Percentiles rank a stretch among this genome's conserved stretches.
Evolutionary conservation across 176 grass and related monocot species (phyloP).

Genomic region (Oryza brachyantha): DNA sequence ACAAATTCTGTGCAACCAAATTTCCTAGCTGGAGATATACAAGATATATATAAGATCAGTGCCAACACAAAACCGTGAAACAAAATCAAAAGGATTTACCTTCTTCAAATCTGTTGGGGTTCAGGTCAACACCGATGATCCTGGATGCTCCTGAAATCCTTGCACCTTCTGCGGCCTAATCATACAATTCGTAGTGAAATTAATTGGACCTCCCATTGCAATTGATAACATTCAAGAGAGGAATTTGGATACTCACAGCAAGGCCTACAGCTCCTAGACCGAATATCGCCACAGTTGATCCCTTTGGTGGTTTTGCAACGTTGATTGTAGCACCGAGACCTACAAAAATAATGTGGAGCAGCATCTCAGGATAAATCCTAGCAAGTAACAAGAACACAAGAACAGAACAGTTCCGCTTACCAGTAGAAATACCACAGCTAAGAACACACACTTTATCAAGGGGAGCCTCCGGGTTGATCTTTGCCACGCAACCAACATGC

Average conservation of each 20-base stretch:
- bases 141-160: conserved; percentile 69
- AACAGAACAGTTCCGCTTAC: conserved; percentile 13
- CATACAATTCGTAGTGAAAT: not conserved
- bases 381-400: not conserved
- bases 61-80: not conserved
- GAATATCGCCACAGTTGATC: conserved; percentile 75
- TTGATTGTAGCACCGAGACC: conserved; percentile 86
- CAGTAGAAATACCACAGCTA: conserved; percentile 84
- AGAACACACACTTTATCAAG: conserved; percentile 87
- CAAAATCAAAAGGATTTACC: conserved; percentile 33
- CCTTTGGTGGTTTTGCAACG: conserved; percentile 83
- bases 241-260: conserved; percentile 46
- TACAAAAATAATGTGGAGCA: not conserved
- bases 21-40: conserved; percentile 54
- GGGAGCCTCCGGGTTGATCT: conserved; percentile 85
- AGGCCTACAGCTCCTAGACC: conserved; percentile 94
- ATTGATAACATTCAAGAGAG: not conserved
- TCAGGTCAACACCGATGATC: conserved; percentile 86
- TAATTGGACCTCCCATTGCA: not conserved
- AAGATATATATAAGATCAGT: not conserved
- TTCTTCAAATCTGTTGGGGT: conserved; percentile 70
- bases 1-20: conserved; percentile 85
- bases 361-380: not conserved
- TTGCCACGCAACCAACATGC: conserved; percentile 70
- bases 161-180: conserved; percentile 78